A percentile compares a stretch with the other conserved stretches of the same genome.
Conservation (phyloP, 345 rosid genomes). For the Fremontodendron californicum region DNA sequence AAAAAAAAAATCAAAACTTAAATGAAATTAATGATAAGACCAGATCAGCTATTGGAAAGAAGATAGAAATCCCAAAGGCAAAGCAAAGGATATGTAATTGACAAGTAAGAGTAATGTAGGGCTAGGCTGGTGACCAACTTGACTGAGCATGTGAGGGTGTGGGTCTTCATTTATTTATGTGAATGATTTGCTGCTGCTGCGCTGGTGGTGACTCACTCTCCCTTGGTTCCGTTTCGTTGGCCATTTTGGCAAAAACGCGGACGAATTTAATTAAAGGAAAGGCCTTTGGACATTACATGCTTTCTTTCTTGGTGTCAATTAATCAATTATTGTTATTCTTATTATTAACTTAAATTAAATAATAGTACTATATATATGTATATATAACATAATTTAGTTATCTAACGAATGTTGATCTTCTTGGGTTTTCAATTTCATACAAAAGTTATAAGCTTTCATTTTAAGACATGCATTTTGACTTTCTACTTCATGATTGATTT, state of each 20-base stretch:
- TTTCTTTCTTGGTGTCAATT: too few species aligned
- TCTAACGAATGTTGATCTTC: not conserved
- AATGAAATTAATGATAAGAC: too few species aligned
- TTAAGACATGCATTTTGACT: not conserved
- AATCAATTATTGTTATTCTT: too few species aligned
- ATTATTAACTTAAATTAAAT: too few species aligned
- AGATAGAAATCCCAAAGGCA: not conserved
- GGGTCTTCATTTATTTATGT: not conserved
- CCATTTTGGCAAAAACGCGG: too few species aligned
- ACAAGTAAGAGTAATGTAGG: not conserved
- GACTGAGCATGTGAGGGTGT: not conserved
- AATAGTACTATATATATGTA: too few species aligned
- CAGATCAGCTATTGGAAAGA: too few species aligned
- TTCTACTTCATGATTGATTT: conserved; percentile 3
- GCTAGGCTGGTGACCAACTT: not conserved
- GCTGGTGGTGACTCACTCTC: not conserved
- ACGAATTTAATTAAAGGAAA: too few species aligned
- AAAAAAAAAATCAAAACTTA: too few species aligned
- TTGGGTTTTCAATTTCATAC: not conserved
- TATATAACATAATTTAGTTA: too few species aligned
- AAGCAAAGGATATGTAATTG: not conserved
- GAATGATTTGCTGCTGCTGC: not conserved
- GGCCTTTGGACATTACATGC: too few species aligned
- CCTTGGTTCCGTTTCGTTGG: too few species aligned
- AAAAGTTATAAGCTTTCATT: not conserved